Evolutionary conservation across 345 rosid genomes (phyloP).

Genomic region (Boechera divaricarpa): DNA sequence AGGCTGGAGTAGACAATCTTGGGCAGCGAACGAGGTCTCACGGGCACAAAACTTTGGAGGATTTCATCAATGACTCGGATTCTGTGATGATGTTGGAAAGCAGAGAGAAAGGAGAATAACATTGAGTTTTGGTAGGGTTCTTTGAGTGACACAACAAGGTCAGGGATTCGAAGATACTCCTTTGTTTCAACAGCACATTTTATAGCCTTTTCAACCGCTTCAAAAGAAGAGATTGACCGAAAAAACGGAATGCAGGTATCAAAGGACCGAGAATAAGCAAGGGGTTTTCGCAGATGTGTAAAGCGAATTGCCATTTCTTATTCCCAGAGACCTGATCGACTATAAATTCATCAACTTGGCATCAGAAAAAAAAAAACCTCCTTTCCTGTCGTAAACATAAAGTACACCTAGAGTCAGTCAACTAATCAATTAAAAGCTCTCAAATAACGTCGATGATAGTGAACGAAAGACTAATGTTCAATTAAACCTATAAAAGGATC

Average conservation of each 20-base stretch:
- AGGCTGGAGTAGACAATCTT: conserved; percentile 60
- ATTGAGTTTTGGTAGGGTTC: conserved; percentile 52
- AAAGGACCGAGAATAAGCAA: conserved; percentile 31
- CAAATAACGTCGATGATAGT: not conserved
- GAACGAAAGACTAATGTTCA: not conserved
- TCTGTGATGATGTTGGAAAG: conserved; percentile 49
- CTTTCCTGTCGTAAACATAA: not conserved
- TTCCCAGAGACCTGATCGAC: not conserved
- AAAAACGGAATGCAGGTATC: conserved; percentile 21
- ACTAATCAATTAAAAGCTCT: conserved; percentile 8
- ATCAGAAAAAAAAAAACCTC: not conserved
- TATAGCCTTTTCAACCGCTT: conserved; percentile 56
- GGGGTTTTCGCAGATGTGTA: conserved; percentile 30
- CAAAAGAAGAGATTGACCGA: conserved; percentile 49
- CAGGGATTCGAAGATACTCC: conserved; percentile 63
- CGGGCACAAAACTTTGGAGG: conserved; percentile 60
- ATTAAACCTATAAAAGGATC: not conserved
- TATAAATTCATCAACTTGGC: conserved; percentile 10
- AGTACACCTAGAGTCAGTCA: conserved; percentile 9
- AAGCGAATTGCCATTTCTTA: conserved; percentile 44
- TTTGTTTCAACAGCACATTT: conserved; percentile 63
- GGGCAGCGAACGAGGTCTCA: conserved; percentile 64
- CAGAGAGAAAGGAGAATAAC: conserved; percentile 73
- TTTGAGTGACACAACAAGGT: conserved; percentile 54
- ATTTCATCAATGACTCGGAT: conserved; percentile 64